Percentiles rank a stretch among this genome's conserved stretches.
Conservation (phyloP, 1,139 yeast genomes). For the Hansenula sp. region DNA sequence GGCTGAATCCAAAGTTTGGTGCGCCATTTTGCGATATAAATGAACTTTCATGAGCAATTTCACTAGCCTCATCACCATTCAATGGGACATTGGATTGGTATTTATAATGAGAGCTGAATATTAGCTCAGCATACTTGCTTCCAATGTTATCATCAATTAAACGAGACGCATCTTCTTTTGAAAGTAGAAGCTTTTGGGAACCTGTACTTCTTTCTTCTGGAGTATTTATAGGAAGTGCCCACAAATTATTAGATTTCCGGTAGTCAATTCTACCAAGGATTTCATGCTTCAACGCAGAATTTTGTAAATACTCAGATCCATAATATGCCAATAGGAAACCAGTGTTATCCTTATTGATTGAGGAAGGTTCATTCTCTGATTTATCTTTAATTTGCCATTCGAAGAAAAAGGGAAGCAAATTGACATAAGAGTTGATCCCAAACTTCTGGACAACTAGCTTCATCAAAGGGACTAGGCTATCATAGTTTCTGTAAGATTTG, state of each 20-base stretch:
- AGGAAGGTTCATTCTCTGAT: not conserved
- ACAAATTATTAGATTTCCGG: conserved; percentile 11
- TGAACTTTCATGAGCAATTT: conserved; percentile 8
- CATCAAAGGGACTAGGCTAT: conserved; percentile 27
- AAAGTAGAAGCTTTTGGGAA: conserved; percentile 5
- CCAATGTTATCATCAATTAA: conserved; percentile 1
- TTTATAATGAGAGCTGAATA: conserved; percentile 19
- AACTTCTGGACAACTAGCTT: conserved; percentile 31
- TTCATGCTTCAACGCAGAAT: conserved; percentile 9
- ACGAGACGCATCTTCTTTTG: conserved; percentile 8
- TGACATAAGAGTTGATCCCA: conserved; percentile 45
- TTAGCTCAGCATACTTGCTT: conserved; percentile 12
- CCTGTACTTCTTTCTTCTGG: conserved; percentile 10
- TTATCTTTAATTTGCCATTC: conserved; percentile 36
- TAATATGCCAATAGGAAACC: conserved; percentile 15
- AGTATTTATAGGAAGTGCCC: conserved; percentile 11
- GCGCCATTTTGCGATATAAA: conserved; percentile 6
- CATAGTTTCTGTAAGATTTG: conserved; percentile 25
- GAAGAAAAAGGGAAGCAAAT: conserved; percentile 44
- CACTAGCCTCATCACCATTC: conserved; percentile 1
- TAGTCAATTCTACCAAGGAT: conserved; percentile 16
- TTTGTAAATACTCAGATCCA: conserved; percentile 8
- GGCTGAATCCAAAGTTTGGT: conserved; percentile 13
- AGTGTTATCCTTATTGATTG: conserved; percentile 14
- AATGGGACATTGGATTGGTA: conserved; percentile 5